Base-by-base conservation (phyloP, 2,329 filamentous ascomycete species). In the Colletotrichum sp. region DNA sequence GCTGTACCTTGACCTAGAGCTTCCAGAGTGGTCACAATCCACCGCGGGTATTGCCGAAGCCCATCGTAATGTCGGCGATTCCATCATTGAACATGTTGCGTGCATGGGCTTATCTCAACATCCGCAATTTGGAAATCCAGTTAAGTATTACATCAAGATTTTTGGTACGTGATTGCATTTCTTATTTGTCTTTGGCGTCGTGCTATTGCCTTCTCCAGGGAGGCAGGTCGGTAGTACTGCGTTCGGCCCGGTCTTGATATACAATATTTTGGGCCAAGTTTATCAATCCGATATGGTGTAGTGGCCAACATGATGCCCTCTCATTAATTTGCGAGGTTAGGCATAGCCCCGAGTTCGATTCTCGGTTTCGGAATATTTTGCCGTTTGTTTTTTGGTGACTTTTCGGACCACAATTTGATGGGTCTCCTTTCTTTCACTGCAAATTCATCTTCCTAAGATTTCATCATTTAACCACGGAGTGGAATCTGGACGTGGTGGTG, bases 261-360 rank as follows among this genome's bases (percentile, higher is more conserved):
- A 6, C n/a, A 7, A 13, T 7, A n/a, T 30, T 30, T 32, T 10
- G 12, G 3, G 10, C 6, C 2, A 1, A 0, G 5, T 0, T 3
- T 12, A 2, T 7, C 4, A n/a, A 55, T 75, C 55, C 63, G 63
- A 72, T 68, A 72, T 72, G 73, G 73, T 75, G 73, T 72, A 72
- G 68, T 72, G 73, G 69, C 73, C 69, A 72, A 75, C 63, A 72
- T 72, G 69, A 75, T 75, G 69, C 69, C 69, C 69, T 72, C 69
- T 75, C 69, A 75, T 0, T 0, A 4, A 1, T 0, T 2, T 59
- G 63, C 21, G n/a, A 57, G 69, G 69, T 39, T 36, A 75, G 73
- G 73, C 73, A 72, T 75, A 75, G 73, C 73, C 73, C 69, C 73
- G 69, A 75, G 73, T 72, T 75, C 69, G 73, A 75, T 75, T 72